These are phyloP conservation scores for Tremella mesenterica DNA, from an alignment of 768 basidiomycete species.

Conservation along the genomic window DNA sequence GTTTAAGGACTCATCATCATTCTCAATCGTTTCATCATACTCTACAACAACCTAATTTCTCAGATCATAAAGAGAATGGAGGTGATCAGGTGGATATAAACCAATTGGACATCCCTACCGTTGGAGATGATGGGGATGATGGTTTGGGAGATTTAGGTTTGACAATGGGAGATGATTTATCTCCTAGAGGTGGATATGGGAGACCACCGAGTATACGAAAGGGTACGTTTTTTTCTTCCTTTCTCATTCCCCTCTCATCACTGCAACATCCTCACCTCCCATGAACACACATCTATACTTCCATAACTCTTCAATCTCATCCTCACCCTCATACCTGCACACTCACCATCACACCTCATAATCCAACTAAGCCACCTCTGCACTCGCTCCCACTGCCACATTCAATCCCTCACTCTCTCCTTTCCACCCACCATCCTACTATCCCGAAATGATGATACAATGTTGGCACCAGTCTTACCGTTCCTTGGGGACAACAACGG, in stretches of 20 bases:
- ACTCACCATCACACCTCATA: no score
- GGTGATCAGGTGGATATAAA: slow-evolving; percentile 16
- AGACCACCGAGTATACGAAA: slow-evolving; percentile 39
- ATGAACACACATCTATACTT: no score
- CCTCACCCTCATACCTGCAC: no score
- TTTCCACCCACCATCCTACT: neutral
- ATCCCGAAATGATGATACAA: neutral
- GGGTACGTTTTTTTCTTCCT: slow-evolving; percentile 13
- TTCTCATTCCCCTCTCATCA: neutral
- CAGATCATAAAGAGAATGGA: slow-evolving; percentile 8
- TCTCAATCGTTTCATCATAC: slow-evolving; percentile 15
- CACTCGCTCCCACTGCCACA: no score
- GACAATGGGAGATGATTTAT: slow-evolving; percentile 11
- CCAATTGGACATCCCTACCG: slow-evolving; percentile 22
- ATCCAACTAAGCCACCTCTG: no score
- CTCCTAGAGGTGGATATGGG: slow-evolving; percentile 9
- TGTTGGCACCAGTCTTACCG: slow-evolving; percentile 1
- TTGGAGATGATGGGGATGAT: slow-evolving; percentile 15
- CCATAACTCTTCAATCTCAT: no score
- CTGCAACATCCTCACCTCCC: no score
- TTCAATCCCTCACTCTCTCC: no score
- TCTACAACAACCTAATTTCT: slow-evolving; percentile 30
- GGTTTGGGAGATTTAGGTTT: slow-evolving; percentile 14
- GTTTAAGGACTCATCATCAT: slow-evolving; percentile 5
- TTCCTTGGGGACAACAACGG: neutral